phyloP scores from a whole-genome alignment of 1,139 yeast genomes.

The Lodderomyces beijingensis region DNA sequence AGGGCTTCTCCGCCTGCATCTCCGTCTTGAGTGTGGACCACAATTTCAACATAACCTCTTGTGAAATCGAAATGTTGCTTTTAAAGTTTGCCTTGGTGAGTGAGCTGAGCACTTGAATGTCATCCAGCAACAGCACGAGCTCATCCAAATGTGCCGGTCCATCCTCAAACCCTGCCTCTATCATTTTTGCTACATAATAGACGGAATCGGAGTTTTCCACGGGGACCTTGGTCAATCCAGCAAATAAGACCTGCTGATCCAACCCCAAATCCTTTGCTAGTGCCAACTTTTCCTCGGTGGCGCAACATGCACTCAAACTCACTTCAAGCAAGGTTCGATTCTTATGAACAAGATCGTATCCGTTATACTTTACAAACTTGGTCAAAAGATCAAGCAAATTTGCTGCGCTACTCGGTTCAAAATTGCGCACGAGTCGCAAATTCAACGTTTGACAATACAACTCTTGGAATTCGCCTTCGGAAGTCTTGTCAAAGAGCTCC shows the following conservation, averaged over 20 bases:
- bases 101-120: conserved; percentile 9
- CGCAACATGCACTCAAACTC: no score
- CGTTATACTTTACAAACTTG: conserved; percentile 43
- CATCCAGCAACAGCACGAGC: conserved; percentile 4
- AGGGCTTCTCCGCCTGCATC: conserved; percentile 24
- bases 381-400: conserved; percentile 25
- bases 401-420: conserved; percentile 15
- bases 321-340: no score
- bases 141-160: conserved; percentile 1
- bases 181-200: conserved; percentile 22
- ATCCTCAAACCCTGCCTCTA: conserved; percentile 14
- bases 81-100: conserved; percentile 6
- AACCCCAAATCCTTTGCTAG: no score
- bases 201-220: no score
- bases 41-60: conserved; percentile 5
- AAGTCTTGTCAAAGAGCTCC: conserved; percentile 46
- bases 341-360: conserved; percentile 26
- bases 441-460: conserved; percentile 48
- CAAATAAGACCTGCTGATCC: no score
- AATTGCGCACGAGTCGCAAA: conserved; percentile 40
- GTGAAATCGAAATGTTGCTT: conserved; percentile 3
- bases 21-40: conserved; percentile 22
- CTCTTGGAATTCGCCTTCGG: conserved; percentile 60
- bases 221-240: no score
- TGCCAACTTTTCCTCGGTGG: no score